Evolutionary conservation across 495 filamentous ascomycete genomes (phyloP).

Genomic region (Diplogelasinospora grovesii): DNA sequence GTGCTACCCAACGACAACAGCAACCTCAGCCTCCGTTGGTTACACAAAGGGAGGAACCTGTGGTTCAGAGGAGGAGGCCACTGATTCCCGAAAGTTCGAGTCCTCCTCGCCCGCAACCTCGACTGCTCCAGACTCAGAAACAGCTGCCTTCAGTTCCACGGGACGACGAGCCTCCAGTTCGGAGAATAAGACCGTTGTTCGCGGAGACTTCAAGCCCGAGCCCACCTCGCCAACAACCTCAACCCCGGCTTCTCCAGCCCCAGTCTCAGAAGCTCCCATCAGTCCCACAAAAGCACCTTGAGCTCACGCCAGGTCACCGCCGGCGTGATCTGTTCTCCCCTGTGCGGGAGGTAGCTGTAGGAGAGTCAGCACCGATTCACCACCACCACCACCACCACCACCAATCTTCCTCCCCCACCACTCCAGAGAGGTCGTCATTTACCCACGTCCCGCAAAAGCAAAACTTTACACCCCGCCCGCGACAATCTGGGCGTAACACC

Average conservation of each 20-base stretch:
- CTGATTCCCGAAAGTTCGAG: too few relatives aligned
- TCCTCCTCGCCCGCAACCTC: too few relatives aligned
- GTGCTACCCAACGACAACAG: too few relatives aligned
- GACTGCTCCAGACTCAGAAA: too few relatives aligned
- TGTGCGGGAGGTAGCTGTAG: constrained; percentile 8
- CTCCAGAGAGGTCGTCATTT: constrained; percentile 20
- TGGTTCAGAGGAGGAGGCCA: too few relatives aligned
- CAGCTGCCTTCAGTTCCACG: background rate
- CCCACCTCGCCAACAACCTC: background rate
- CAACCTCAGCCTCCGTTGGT: too few relatives aligned
- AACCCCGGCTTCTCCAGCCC: constrained; percentile 1
- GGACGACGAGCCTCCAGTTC: too few relatives aligned
- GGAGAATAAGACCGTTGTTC: too few relatives aligned
- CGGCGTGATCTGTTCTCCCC: constrained; percentile 21
- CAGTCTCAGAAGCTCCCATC: constrained; percentile 12
- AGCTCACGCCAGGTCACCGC: constrained; percentile 14
- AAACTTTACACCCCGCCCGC: constrained; percentile 43
- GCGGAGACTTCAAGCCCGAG: too few relatives aligned
- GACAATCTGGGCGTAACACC: constrained; percentile 18
- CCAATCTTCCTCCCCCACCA: constrained; percentile 19
- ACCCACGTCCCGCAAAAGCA: constrained; percentile 37
- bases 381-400: background rate
- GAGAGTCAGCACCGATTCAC: too few relatives aligned
- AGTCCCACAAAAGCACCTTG: constrained; percentile 24
- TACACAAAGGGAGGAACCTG: too few relatives aligned